These are phyloP conservation scores for Penicillium sp. DNA, from an alignment of 2,329 filamentous ascomycete genomes.

Conservation along the genomic window DNA sequence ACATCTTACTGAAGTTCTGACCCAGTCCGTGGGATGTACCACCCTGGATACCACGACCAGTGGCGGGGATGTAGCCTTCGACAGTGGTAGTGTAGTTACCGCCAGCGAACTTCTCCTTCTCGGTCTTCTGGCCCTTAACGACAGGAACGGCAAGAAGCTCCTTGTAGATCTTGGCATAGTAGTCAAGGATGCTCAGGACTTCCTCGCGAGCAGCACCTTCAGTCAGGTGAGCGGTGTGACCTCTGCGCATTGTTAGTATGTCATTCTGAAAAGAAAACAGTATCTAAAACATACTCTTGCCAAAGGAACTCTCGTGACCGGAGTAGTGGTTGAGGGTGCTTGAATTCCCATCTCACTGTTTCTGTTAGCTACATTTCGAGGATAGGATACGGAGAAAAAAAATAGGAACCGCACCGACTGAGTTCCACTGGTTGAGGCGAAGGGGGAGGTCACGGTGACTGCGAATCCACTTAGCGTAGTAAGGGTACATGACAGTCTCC, in stretches of 20 bases:
- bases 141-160: slow-evolving; percentile 92
- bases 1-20: slow-evolving; percentile 99
- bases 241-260: slow-evolving; percentile 37
- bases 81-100: slow-evolving; percentile 96
- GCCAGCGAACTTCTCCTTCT: slow-evolving; percentile 97
- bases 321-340: slow-evolving; percentile 82
- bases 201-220: slow-evolving; percentile 78
- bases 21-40: slow-evolving; percentile 91
- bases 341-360: slow-evolving; percentile 74
- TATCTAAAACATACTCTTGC: slow-evolving; percentile 63
- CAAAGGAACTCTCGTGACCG: slow-evolving; percentile 93
- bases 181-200: slow-evolving; percentile 87
- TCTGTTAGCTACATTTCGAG: neutral
- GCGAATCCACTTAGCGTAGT: slow-evolving; percentile 96
- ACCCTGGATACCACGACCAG: slow-evolving; percentile 93
- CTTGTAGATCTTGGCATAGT: slow-evolving; percentile 89
- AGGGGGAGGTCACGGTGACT: slow-evolving; percentile 92
- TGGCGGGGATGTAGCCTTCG: slow-evolving; percentile 94
- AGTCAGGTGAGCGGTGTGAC: slow-evolving; percentile 87
- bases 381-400: neutral
- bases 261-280: neutral
- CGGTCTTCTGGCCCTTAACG: slow-evolving; percentile 89
- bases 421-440: slow-evolving; percentile 98
- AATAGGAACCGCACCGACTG: slow-evolving; percentile 50
- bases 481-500: slow-evolving; percentile 87